phyloP scores from a whole-genome alignment of 1,284 basidiomycete genomes.

The Fomes fomentarius region DNA sequence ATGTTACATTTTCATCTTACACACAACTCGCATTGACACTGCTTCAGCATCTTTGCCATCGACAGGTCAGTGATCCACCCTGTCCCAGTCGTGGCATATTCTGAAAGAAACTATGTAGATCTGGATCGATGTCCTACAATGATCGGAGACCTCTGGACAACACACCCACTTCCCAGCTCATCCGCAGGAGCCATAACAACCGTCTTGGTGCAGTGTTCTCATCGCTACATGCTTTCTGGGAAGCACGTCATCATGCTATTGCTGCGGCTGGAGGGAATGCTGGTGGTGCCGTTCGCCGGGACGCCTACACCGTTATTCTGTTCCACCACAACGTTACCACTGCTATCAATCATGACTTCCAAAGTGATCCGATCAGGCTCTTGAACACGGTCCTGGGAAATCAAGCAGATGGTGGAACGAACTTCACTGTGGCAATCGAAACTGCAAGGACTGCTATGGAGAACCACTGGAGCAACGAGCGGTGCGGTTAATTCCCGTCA shows the following conservation, averaged over 20 bases:
- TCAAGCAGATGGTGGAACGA: slow-evolving; percentile 44
- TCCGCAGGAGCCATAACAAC: slow-evolving; percentile 45
- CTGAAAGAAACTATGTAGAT: slow-evolving; percentile 38
- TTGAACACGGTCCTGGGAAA: slow-evolving; percentile 43
- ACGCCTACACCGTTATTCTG: slow-evolving; percentile 60
- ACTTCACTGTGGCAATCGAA: slow-evolving; percentile 48
- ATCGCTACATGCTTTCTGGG: slow-evolving; percentile 57
- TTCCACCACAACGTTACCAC: slow-evolving; percentile 41
- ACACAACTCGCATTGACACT: too few relatives aligned
- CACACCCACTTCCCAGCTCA: slow-evolving; percentile 46
- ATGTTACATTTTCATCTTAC: slow-evolving; percentile 28
- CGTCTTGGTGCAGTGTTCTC: slow-evolving; percentile 62
- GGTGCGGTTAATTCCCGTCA: too few relatives aligned
- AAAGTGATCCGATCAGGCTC: slow-evolving; percentile 49
- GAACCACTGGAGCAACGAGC: slow-evolving; percentile 56
- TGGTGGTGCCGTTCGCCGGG: slow-evolving; percentile 40
- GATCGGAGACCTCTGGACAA: slow-evolving; percentile 47
- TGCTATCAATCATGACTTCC: slow-evolving; percentile 51
- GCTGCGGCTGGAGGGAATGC: slow-evolving; percentile 34
- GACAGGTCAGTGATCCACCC: slow-evolving; percentile 42
- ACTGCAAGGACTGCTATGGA: slow-evolving; percentile 46
- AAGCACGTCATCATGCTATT: slow-evolving; percentile 41
- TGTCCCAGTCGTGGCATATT: not conserved
- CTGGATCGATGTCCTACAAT: slow-evolving; percentile 48
- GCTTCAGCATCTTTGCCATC: slow-evolving; percentile 52